Evolutionary conservation across 805 yeast genomes (phyloP), one percentile per base, ranked within the genome.

Genomic region (Yarrowia divulgata): DNA sequence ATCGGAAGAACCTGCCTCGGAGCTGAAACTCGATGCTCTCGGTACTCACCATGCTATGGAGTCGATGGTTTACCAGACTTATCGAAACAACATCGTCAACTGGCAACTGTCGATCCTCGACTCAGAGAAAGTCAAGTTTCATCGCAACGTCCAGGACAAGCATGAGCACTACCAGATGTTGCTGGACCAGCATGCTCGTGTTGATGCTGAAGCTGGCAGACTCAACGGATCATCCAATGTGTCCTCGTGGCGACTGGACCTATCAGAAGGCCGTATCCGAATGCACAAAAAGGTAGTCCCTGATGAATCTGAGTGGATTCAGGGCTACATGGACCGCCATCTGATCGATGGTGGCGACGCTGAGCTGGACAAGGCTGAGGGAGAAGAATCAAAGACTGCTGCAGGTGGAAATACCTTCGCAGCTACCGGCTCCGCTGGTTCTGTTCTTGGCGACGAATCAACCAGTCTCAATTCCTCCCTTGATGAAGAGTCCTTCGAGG

Each of bases 241-340:
- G 1, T 74, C 73, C 1, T 74, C 71, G 8, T 88, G 88, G 84
- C 76, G 81, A 1, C 77, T 91, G 10, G 96, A 90, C 74, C 83
- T 84, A 39, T 86, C 88, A 64, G 97, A 91, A 75, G 90, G 91
- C 42, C 80, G 83, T 37, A 87, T 88, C 72, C 79, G 94, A 71
- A 88, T 86, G 85, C 81, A 93, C 70, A 87, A 83, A 70, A 80
- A 90, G 70, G 74, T 91, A 57, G 76, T 88, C 6, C 84, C 86
- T 19, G 87, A 85, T 69, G 85, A 84, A 69, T 85, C 85, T 18
- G 62, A 66, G 52, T 66, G 69, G 69, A 63, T 63, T 35, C 68
- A 63, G 13, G 55, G 57, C 1, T 63, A 63, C 48, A 40, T 63
- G 43, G 57, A 63, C 14, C 16, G 57, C 9, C 68, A 63, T 48